Evolutionary conservation across 495 filamentous ascomycete species (phyloP).

Genomic region (Xylona heveae): DNA sequence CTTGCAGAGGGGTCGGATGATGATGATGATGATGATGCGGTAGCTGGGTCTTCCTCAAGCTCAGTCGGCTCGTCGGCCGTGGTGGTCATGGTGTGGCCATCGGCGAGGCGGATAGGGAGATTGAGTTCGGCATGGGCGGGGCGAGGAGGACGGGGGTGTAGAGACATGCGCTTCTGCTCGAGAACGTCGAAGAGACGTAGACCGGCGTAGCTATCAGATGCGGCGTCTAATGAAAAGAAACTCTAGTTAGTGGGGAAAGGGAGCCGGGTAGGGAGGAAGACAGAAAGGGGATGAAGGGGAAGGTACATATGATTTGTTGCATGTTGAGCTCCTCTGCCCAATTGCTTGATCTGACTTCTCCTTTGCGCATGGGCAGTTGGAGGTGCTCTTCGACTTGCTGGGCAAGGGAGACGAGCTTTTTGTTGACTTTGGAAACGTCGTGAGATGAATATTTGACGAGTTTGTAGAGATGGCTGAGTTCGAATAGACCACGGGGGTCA

Average conservation of each 20-base stretch:
- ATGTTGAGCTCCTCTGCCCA: conserved; percentile 41
- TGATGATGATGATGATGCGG: not conserved
- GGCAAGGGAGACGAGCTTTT: conserved; percentile 38
- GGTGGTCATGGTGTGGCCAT: not conserved
- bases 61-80: not conserved
- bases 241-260: too few species aligned
- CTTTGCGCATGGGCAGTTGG: conserved; percentile 59
- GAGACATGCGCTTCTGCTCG: conserved; percentile 37
- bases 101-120: conserved; percentile 4
- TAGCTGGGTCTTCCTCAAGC: not conserved
- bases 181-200: conserved; percentile 49
- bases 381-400: conserved; percentile 49
- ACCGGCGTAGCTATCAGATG: conserved; percentile 64
- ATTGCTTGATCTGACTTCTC: conserved; percentile 43
- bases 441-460: conserved; percentile 37
- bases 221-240: conserved; percentile 35
- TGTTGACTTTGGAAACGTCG: conserved; percentile 35
- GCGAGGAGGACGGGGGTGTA: conserved; percentile 47
- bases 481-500: conserved; percentile 41
- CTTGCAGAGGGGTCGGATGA: not conserved
- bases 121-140: conserved; percentile 19
- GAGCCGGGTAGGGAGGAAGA: too few species aligned
- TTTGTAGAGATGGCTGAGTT: conserved; percentile 63
- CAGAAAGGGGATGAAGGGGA: too few species aligned
- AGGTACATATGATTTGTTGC: conserved; percentile 53